A percentile compares a stretch with the other conserved stretches of the same genome.
phyloP scores from a whole-genome alignment of 2,329 filamentous ascomycete genomes.

The Nemania abortiva region DNA sequence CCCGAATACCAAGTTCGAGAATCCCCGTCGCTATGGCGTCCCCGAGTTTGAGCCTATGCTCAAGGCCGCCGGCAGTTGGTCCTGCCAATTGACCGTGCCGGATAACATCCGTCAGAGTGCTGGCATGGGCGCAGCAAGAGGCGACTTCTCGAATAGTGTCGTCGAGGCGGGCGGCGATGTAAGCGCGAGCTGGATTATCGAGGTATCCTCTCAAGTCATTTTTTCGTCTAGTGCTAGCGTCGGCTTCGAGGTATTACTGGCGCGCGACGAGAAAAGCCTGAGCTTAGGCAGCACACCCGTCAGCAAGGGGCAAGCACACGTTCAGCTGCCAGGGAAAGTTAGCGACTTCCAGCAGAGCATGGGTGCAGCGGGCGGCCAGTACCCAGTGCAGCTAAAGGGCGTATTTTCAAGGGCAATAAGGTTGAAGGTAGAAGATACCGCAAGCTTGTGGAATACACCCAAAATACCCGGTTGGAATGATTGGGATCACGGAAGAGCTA shows the following conservation, averaged over 20 bases:
- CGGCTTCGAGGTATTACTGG: conserved; percentile 86
- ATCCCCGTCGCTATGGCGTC: conserved; percentile 76
- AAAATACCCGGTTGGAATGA: conserved; percentile 76
- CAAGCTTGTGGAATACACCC: conserved; percentile 92
- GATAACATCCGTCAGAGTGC: conserved; percentile 79
- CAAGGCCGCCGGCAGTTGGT: conserved; percentile 92
- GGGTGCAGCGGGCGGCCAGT: conserved; percentile 67
- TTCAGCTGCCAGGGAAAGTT: conserved; percentile 76
- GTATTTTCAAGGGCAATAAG: conserved; percentile 86
- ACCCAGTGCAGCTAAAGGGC: conserved; percentile 75
- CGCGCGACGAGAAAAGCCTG: conserved; percentile 86
- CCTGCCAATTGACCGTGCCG: conserved; percentile 82
- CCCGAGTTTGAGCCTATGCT: conserved; percentile 97
- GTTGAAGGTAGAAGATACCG: conserved; percentile 87
- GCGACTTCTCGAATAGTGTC: conserved; percentile 60
- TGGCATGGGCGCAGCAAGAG: conserved; percentile 58
- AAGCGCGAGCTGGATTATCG: conserved; percentile 79
- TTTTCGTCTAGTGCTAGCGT: conserved; percentile 92
- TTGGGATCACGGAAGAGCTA: conserved; percentile 49
- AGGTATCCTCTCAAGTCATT: conserved; percentile 91
- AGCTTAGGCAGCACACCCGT: conserved; percentile 68
- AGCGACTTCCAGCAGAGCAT: conserved; percentile 79
- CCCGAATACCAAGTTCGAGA: conserved; percentile 81
- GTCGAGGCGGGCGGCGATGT: conserved; percentile 67
- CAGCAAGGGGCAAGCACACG: conserved; percentile 60